These are phyloP conservation scores for Tetratostichococcus sp. DNA, from an alignment of 139 green algal species.

Conservation along the genomic window DNA sequence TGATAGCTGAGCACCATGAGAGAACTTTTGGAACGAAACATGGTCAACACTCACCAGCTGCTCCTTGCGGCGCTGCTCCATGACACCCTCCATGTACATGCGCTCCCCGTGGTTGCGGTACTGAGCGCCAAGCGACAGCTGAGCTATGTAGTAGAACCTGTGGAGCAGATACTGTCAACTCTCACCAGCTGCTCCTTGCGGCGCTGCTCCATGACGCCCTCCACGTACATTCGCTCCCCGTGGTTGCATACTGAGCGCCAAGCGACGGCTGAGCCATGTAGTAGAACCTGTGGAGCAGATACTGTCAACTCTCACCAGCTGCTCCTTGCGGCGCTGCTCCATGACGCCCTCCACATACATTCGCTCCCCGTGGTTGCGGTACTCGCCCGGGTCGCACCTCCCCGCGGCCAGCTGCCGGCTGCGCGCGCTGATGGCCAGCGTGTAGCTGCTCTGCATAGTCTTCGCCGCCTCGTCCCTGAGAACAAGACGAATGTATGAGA, in stretches of 20 bases:
- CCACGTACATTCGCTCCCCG: slow-evolving; percentile 77
- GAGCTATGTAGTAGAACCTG: background rate
- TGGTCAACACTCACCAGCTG: slow-evolving; percentile 31
- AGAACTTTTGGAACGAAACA: too few relatives aligned
- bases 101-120: slow-evolving; percentile 83
- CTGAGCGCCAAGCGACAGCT: too few relatives aligned
- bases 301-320: slow-evolving; percentile 20
- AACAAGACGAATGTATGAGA: too few relatives aligned
- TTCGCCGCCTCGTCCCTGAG: slow-evolving; percentile 6
- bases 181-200: slow-evolving; percentile 25
- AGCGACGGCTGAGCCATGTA: too few relatives aligned
- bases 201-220: slow-evolving; percentile 55
- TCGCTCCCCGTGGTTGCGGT: slow-evolving; percentile 77
- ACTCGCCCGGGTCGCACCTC: slow-evolving; percentile 39
- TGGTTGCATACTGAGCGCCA: too few relatives aligned
- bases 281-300: background rate
- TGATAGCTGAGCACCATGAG: too few relatives aligned
- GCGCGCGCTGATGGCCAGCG: slow-evolving; percentile 49
- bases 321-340: slow-evolving; percentile 29
- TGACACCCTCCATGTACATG: slow-evolving; percentile 70
- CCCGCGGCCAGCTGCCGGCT: slow-evolving; percentile 62
- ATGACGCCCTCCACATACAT: slow-evolving; percentile 73
- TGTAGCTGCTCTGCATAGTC: slow-evolving; percentile 21
- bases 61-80: slow-evolving; percentile 32
- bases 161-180: background rate